Evolutionary conservation across 371 early-diverging fungal genomes (phyloP).

Genomic region (Rhizopus stolonifer): DNA sequence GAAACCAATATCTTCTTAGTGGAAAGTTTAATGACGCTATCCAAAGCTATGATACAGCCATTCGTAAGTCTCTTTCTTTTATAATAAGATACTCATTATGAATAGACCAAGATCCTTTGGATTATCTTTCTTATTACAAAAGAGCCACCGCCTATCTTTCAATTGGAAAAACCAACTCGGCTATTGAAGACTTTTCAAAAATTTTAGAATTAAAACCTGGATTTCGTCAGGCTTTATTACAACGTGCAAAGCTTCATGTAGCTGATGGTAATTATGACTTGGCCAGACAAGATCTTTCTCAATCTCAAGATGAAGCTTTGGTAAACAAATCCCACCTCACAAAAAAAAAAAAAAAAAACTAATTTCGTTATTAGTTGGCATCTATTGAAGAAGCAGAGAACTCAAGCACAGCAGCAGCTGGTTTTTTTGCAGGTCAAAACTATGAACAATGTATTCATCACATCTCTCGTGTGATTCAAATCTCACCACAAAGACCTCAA

Average conservation of each 20-base stretch:
- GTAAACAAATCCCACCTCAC: too few species aligned
- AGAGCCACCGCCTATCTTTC: constrained; percentile 85
- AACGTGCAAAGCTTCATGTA: constrained; percentile 75
- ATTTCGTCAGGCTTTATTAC: constrained; percentile 77
- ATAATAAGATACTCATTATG: neutral
- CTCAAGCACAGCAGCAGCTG: constrained; percentile 38
- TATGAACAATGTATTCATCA: constrained; percentile 64
- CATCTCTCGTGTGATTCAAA: constrained; percentile 54
- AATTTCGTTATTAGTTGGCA: neutral
- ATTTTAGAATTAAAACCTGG: constrained; percentile 79
- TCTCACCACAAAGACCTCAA: constrained; percentile 58
- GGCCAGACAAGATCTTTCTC: constrained; percentile 57
- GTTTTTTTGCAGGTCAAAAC: constrained; percentile 40
- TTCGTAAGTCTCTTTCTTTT: constrained; percentile 46
- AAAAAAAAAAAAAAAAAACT: too few species aligned
- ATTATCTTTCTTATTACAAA: constrained; percentile 81
- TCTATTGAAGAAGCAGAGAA: constrained; percentile 46
- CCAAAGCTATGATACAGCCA: constrained; percentile 68
- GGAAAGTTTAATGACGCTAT: constrained; percentile 69
- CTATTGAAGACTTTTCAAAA: constrained; percentile 76
- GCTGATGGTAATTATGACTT: constrained; percentile 69
- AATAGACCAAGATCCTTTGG: constrained; percentile 68
- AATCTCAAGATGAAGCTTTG: constrained; percentile 6
- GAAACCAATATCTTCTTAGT: constrained; percentile 54
- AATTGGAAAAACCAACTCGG: constrained; percentile 68